Conservation (phyloP, 306 rosid genomes). For the Comarum palustre region DNA sequence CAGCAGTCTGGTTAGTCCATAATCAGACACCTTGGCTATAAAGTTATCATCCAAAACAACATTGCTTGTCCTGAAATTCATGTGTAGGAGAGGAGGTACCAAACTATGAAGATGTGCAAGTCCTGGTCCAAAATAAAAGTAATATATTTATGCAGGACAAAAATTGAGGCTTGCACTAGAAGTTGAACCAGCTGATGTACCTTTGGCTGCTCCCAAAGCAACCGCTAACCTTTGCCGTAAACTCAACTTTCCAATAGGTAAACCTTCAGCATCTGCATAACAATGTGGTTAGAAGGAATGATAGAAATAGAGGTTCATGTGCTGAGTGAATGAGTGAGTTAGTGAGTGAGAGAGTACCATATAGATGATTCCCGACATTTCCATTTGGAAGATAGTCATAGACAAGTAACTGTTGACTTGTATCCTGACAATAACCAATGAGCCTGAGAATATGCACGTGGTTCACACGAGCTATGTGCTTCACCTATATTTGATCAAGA, state of each 20-base stretch:
- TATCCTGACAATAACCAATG: slow-evolving; percentile 56
- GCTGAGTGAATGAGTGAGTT: slow-evolving; percentile 16
- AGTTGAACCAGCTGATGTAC: slow-evolving; percentile 27
- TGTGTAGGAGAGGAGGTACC: slow-evolving; percentile 67
- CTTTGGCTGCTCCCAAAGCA: slow-evolving; percentile 72
- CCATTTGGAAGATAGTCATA: slow-evolving; percentile 60
- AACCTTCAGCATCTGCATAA: slow-evolving; percentile 58
- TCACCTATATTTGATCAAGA: slow-evolving; percentile 41
- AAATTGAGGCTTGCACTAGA: background rate
- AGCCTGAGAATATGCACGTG: slow-evolving; percentile 56
- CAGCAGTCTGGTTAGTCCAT: slow-evolving; percentile 51
- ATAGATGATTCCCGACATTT: slow-evolving; percentile 62
- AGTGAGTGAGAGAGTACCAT: slow-evolving; percentile 43
- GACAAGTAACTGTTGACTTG: slow-evolving; percentile 58
- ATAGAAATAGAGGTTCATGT: background rate
- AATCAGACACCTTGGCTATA: slow-evolving; percentile 61
- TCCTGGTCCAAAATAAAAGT: slow-evolving; percentile 39
- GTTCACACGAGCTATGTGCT: slow-evolving; percentile 47
- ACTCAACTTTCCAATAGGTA: slow-evolving; percentile 58
- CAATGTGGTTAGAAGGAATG: slow-evolving; percentile 12
- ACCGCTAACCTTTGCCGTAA: slow-evolving; percentile 48
- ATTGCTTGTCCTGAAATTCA: slow-evolving; percentile 60
- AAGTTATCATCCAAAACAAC: slow-evolving; percentile 58
- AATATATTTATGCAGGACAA: slow-evolving; percentile 10
- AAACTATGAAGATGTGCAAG: slow-evolving; percentile 58